Percentiles rank a stretch among this genome's conserved stretches.
Evolutionary conservation across 2,329 filamentous ascomycete species (phyloP).

Genomic region (Aspergillus thermomutatus): DNA sequence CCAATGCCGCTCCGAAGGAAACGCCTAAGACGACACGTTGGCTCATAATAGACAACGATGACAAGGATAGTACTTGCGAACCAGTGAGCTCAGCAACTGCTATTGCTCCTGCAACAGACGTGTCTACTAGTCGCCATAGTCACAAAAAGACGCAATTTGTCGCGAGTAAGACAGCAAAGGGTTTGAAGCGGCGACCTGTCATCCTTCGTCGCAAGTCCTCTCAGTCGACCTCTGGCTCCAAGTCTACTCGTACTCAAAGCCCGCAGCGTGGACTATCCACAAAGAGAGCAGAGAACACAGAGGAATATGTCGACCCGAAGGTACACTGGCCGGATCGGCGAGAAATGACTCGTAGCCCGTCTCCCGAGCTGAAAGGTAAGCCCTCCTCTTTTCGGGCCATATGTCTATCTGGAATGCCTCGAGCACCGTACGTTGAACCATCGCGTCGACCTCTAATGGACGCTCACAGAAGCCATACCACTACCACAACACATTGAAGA

Average conservation of each 20-base stretch:
- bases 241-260: slow-evolving; percentile 12
- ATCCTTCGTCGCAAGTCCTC: slow-evolving; percentile 36
- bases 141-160: slow-evolving; percentile 29
- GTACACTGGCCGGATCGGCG: neutral
- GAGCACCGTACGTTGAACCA: too few relatives aligned
- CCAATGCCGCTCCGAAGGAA: slow-evolving; percentile 20
- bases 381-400: neutral
- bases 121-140: slow-evolving; percentile 10
- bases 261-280: slow-evolving; percentile 3
- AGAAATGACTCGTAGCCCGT: too few relatives aligned
- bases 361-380: neutral
- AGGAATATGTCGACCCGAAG: neutral
- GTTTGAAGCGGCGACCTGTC: slow-evolving; percentile 28
- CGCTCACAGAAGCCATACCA: neutral
- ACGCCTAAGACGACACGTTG: slow-evolving; percentile 30
- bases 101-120: slow-evolving; percentile 8
- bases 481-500: neutral
- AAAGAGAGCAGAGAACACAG: slow-evolving; percentile 1
- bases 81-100: slow-evolving; percentile 24
- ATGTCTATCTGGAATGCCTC: neutral
- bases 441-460: neutral
- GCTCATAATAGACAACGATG: slow-evolving; percentile 24
- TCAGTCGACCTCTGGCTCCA: slow-evolving; percentile 24
- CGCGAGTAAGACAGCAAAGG: slow-evolving; percentile 23
- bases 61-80: slow-evolving; percentile 24